Evolutionary conservation across 495 filamentous ascomycete genomes (phyloP).

Genomic region (Penicillium daleae): DNA sequence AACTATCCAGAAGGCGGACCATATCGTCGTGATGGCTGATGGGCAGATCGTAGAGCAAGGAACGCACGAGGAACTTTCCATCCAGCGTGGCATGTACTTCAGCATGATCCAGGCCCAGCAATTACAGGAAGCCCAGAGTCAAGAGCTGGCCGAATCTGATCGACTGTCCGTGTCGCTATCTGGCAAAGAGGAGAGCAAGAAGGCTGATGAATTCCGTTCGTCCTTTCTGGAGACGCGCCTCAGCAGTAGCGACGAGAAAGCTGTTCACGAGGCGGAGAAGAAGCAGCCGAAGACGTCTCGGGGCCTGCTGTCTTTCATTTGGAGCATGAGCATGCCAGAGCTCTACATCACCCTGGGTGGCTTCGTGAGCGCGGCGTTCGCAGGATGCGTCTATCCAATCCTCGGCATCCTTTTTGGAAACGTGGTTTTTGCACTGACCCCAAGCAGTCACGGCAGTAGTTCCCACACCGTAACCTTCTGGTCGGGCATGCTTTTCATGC

Average conservation of each 20-base stretch:
- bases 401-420: neutral
- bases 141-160: neutral
- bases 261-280: neutral
- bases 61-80: slow-evolving; percentile 70
- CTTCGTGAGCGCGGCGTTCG: neutral
- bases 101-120: neutral
- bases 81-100: slow-evolving; percentile 59
- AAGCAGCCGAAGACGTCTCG: neutral
- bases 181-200: neutral
- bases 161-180: neutral
- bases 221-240: neutral
- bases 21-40: slow-evolving; percentile 4
- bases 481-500: neutral
- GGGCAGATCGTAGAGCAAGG: slow-evolving; percentile 56
- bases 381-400: neutral
- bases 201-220: neutral
- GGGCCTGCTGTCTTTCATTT: neutral
- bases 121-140: neutral
- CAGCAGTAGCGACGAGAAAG: neutral
- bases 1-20: slow-evolving; percentile 7
- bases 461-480: neutral
- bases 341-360: neutral
- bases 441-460: neutral
- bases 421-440: neutral
- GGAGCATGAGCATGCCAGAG: neutral